These are phyloP conservation scores for Chaetothyriales sp. DNA, from an alignment of 2,329 filamentous ascomycete species.

Conservation along the genomic window DNA sequence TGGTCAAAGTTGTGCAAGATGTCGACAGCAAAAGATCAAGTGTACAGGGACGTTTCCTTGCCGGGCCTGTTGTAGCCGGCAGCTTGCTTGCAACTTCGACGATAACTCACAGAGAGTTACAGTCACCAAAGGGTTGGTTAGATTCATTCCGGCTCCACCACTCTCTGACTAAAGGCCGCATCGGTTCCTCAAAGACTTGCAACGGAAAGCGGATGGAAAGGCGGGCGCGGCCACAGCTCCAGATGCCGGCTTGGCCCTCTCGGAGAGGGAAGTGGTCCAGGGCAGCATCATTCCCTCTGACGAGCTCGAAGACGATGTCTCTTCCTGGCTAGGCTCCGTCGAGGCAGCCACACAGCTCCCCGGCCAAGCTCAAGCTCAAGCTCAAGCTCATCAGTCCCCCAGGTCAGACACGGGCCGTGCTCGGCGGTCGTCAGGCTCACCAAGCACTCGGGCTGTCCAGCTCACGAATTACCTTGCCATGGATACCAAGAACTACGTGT, in stretches of 20 bases:
- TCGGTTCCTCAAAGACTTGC: conserved; percentile 26
- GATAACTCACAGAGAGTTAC: conserved; percentile 36
- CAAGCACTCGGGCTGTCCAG: conserved; percentile 10
- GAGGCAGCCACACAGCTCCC: neutral
- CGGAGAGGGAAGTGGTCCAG: conserved; percentile 1
- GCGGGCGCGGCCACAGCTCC: neutral
- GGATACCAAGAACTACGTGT: conserved; percentile 12
- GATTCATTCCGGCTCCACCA: conserved; percentile 2
- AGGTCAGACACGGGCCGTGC: conserved; percentile 16
- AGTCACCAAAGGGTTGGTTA: conserved; percentile 31
- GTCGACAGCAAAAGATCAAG: conserved; percentile 33
- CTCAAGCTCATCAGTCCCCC: neutral
- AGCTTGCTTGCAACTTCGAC: conserved; percentile 30
- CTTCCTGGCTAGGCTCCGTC: neutral
- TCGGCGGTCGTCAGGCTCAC: conserved; percentile 14
- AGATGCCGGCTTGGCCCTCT: neutral
- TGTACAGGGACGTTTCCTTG: conserved; percentile 31
- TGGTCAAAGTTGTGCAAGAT: conserved; percentile 28
- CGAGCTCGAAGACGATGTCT: neutral
- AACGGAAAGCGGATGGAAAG: conserved; percentile 1
- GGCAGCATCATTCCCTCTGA: neutral
- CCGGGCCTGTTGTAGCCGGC: conserved; percentile 30
- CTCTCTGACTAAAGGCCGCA: neutral
- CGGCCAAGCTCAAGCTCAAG: too few species aligned
- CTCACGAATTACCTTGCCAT: neutral